phyloP scores from a whole-genome alignment of 768 basidiomycete species.

The Suillus paluster region DNA sequence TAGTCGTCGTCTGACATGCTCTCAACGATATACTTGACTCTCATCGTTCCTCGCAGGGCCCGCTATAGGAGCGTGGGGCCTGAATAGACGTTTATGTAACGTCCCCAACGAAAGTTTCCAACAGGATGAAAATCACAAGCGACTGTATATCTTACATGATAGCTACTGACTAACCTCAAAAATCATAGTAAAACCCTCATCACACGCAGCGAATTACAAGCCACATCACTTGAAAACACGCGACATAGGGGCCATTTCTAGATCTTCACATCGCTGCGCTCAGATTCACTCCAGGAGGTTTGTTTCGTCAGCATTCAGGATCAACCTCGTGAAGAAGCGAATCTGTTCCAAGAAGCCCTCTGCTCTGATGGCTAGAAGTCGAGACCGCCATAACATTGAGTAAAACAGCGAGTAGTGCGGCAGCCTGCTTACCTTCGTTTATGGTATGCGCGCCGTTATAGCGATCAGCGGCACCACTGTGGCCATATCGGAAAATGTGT shows the following conservation, averaged over 20 bases:
- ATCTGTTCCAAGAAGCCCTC: slow-evolving; percentile 36
- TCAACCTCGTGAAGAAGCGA: slow-evolving; percentile 35
- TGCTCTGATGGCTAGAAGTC: slow-evolving; percentile 29
- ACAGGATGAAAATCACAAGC: neutral
- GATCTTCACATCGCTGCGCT: neutral
- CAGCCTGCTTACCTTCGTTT: slow-evolving; percentile 28
- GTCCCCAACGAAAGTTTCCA: slow-evolving; percentile 10
- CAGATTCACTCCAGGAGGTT: slow-evolving; percentile 22
- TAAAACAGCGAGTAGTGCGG: slow-evolving; percentile 2
- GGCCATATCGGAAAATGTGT: slow-evolving; percentile 52
- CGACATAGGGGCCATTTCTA: slow-evolving; percentile 4
- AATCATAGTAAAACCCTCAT: neutral
- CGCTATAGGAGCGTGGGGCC: neutral
- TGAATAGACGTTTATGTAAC: slow-evolving; percentile 11
- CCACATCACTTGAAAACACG: neutral
- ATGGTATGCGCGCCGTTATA: slow-evolving; percentile 41
- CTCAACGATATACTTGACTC: neutral
- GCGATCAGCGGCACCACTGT: slow-evolving; percentile 30
- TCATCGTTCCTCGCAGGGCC: neutral
- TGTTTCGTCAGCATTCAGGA: slow-evolving; percentile 38
- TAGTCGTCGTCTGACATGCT: neutral
- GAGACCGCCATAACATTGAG: slow-evolving; percentile 11
- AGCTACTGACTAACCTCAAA: neutral
- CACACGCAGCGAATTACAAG: neutral
- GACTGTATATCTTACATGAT: neutral